Base-by-base conservation (phyloP, 768 basidiomycete species). In the Lyophyllum shimeji region DNA sequence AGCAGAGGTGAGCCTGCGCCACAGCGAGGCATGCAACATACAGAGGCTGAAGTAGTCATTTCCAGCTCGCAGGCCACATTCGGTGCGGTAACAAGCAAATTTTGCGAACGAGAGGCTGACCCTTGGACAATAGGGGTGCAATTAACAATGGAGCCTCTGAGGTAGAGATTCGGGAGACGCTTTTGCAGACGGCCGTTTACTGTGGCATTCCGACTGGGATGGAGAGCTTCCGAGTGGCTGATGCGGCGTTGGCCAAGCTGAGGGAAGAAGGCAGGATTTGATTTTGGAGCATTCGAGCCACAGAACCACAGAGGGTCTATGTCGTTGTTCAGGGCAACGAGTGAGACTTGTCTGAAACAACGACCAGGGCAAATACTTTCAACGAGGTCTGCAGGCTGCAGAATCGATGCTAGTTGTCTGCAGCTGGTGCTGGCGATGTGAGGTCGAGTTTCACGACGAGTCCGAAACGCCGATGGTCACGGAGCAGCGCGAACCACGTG, bases 121-220 rank as follows among this genome's bases (percentile, higher is more conserved):
- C 6, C 33, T 13, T 15, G 43, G 13, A 12, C 4, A 21, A 34
- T 42, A 76, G 77, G 53, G 76, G 78, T 9, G 78, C 78, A 7
- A 69, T 77, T 13, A 71, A 69, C 29, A 79, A 79, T 47, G 78
- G 78, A 6, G 75, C 73, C 8, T 69, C 72, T 7, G 75, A 76
- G 46, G 52, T 75, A 6, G 78, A 79, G 50, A 77, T 79, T 25
- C 60, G 74, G 25, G 78, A 79, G 57, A 76, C 76, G 0, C 59
- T 79, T 33, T 55, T 79, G 44, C 78, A 79, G 50, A 66, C 73
- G 0, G 71, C 76, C 23, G 66, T 75, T 4, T 79, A 79, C 47
- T 72, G 72, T 55, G 76, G 75, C 0, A 74, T 76, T 23, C 76
- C 76, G 2, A 74, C 74, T 8, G 77, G 76, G 2, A 76, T 78